Evolutionary conservation across 331 rosid genomes (phyloP), one percentile per base, ranked within the genome.

Genomic region (Rosa hybrid): DNA sequence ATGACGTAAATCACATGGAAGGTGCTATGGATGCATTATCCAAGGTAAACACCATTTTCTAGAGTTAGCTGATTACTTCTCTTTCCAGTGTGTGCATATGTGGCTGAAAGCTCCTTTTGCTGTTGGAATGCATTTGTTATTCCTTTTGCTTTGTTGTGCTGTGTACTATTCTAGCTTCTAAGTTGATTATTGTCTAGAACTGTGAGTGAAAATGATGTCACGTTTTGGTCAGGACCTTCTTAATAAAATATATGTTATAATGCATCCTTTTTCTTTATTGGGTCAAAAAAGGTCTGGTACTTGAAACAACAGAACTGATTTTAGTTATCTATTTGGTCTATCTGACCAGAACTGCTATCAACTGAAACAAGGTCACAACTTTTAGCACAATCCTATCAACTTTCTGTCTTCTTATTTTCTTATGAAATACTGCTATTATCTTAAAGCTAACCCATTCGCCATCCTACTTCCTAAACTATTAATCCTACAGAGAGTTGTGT

Each of bases 11-110:
- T 84, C 99, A 92, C 85, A 92, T 96, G 98, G 99, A 94, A 89
- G 99, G 98, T 72, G 98, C 98, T 60, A 96, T 96, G 98, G 97
- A 96, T 83, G 94, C 98, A 16, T 89, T 96, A 76, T 96, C 98
- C 77, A 96, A 96, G 98, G 99, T 96, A 80, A 57, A 39, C 42
- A 2, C 6, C 8, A 25, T 30, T 38, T 46, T 21, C 17, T 27
- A 10, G 45, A 17, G 71, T 71, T 79, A 9, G 6, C 20, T 77
- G 5, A 11, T 9, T 77, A 10, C 64, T 59, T 14, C 17, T 68
- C 9, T 20, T 67, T 60, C 3, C 10, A 20, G n/a, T 20, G 23
- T 64, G 20, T 12, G 17, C 46, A 16, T 78, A 23, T 42, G 21
- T 44, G 49, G 11, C 50, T 20, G 65, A 25, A 13, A 48, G 74